Conservation (phyloP, 164 flowering plant genomes). For the Amborella trichopoda region DNA sequence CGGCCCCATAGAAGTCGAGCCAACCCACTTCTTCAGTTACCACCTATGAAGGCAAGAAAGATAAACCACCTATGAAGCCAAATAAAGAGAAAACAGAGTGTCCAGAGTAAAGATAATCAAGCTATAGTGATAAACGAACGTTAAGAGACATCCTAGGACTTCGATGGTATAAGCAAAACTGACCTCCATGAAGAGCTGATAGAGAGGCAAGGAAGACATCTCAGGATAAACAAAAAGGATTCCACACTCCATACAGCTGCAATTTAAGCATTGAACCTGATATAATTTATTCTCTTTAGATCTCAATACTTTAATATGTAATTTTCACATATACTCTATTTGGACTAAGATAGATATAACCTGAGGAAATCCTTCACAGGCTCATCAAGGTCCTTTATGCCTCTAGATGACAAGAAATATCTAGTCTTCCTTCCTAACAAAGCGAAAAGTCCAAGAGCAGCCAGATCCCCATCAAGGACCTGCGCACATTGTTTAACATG, state of each 20-base stretch:
- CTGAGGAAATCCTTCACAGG: slow-evolving; percentile 44
- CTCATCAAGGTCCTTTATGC: slow-evolving; percentile 49
- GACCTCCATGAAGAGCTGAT: slow-evolving; percentile 62
- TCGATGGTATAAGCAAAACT: slow-evolving; percentile 9
- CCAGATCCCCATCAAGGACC: slow-evolving; percentile 32
- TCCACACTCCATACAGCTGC: slow-evolving; percentile 67
- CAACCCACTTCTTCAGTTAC: slow-evolving; percentile 61
- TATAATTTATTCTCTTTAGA: too few species aligned
- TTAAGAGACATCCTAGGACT: too few species aligned
- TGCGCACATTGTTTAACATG: slow-evolving; percentile 4
- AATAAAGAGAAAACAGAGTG: too few species aligned
- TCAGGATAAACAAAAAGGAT: slow-evolving; percentile 40
- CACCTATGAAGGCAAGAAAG: slow-evolving; percentile 25
- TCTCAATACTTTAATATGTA: too few species aligned
- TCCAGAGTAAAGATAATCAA: too few species aligned
- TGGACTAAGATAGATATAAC: slow-evolving; percentile 17
- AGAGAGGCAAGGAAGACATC: slow-evolving; percentile 28
- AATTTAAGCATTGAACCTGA: slow-evolving; percentile 6
- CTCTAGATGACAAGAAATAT: slow-evolving; percentile 31
- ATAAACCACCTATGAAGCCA: too few species aligned
- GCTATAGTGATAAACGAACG: too few species aligned
- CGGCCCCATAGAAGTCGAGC: slow-evolving; percentile 41
- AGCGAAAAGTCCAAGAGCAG: slow-evolving; percentile 55
- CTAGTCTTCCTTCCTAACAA: slow-evolving; percentile 53
- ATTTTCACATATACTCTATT: too few species aligned